These are phyloP conservation scores for Fusarium citri DNA, from an alignment of 2,329 filamentous ascomycete genomes.

Conservation along the genomic window DNA sequence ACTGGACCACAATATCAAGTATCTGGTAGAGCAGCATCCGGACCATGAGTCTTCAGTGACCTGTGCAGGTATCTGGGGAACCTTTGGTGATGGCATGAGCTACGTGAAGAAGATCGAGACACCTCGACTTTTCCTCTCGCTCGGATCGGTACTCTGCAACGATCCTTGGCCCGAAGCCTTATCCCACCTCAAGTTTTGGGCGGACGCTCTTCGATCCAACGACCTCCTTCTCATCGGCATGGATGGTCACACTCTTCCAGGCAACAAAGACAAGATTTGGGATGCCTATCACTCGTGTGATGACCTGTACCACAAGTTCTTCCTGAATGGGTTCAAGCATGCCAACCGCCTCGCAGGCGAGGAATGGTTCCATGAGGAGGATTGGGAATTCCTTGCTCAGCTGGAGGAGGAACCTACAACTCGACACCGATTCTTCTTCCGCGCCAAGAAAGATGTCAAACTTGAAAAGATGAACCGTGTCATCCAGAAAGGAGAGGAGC, in stretches of 20 bases:
- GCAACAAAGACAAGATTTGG: constrained; percentile 54
- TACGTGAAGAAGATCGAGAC: constrained; percentile 48
- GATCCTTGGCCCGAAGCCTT: constrained; percentile 54
- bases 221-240: constrained; percentile 56
- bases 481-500: constrained; percentile 50
- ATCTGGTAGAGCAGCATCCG: constrained; percentile 48
- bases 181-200: constrained; percentile 53
- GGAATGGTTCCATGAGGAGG: constrained; percentile 51
- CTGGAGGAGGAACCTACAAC: constrained; percentile 53
- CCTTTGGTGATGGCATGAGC: constrained; percentile 52
- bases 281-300: constrained; percentile 54
- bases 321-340: constrained; percentile 54
- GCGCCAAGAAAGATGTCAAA: constrained; percentile 50
- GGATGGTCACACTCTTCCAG: constrained; percentile 53
- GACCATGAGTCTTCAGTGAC: constrained; percentile 44
- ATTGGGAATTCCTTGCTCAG: constrained; percentile 54
- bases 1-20: constrained; percentile 50
- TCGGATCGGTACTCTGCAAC: constrained; percentile 58
- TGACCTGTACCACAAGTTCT: constrained; percentile 53
- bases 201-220: constrained; percentile 48
- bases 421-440: constrained; percentile 56
- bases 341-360: constrained; percentile 53
- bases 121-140: constrained; percentile 54
- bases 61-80: constrained; percentile 56
- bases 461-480: constrained; percentile 41